phyloP scores from a whole-genome alignment of 306 rosid genomes.

The Boehmeria nivea region DNA sequence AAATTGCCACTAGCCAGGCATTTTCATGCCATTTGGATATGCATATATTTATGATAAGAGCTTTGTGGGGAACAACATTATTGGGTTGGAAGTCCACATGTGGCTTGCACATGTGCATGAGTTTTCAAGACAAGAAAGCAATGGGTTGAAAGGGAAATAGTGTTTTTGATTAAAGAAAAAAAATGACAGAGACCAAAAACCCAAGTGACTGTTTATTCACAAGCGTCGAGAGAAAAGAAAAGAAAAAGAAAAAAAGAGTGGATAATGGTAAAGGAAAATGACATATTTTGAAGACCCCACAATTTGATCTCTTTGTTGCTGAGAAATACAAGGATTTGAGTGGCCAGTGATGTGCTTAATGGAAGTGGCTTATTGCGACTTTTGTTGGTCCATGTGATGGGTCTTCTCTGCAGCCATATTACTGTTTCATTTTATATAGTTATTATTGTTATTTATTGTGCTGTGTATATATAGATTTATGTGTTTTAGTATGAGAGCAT shows the following conservation, averaged over 20 bases:
- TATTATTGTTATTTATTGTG: no score
- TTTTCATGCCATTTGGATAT: constrained; percentile 11
- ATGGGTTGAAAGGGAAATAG: background rate
- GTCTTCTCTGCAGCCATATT: no score
- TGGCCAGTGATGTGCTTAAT: constrained; percentile 12
- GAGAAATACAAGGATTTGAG: constrained; percentile 19
- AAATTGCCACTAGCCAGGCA: no score
- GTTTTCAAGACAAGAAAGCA: constrained; percentile 11
- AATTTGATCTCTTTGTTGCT: constrained; percentile 13
- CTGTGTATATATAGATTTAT: no score
- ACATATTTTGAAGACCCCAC: constrained; percentile 11
- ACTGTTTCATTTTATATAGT: no score
- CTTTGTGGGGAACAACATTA: constrained; percentile 31
- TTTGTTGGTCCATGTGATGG: background rate
- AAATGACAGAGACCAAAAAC: background rate
- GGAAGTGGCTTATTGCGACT: constrained; percentile 7
- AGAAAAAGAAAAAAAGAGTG: background rate
- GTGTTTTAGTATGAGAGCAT: no score
- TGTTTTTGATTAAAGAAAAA: constrained; percentile 13
- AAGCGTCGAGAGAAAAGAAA: constrained; percentile 6
- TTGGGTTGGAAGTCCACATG: constrained; percentile 22
- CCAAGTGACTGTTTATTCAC: no score
- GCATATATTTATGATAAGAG: constrained; percentile 17
- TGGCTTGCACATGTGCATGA: constrained; percentile 33
- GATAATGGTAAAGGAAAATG: constrained; percentile 7